phyloP scores from a whole-genome alignment of 2,329 filamentous ascomycete species.

The Aspergillus sp. region DNA sequence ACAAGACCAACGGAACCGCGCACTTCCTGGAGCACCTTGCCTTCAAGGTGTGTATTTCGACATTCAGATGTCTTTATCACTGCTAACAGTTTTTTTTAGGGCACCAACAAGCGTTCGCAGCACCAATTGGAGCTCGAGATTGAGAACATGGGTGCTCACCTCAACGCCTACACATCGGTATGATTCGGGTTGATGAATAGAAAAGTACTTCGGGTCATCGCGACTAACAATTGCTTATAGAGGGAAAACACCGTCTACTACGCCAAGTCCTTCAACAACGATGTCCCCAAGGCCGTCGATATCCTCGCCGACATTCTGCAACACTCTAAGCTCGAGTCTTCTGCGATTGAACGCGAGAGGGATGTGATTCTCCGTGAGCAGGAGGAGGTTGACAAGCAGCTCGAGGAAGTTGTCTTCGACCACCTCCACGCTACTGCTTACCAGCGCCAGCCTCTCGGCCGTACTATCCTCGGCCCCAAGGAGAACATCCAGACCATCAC shows the following conservation, averaged over 20 bases:
- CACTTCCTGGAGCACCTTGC: slow-evolving; percentile 99
- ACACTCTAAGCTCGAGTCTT: slow-evolving; percentile 94
- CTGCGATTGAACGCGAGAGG: slow-evolving; percentile 93
- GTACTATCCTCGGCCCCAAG: slow-evolving; percentile 95
- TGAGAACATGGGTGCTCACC: slow-evolving; percentile 99
- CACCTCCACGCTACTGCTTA: slow-evolving; percentile 98
- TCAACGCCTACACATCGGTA: slow-evolving; percentile 99
- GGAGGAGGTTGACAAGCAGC: slow-evolving; percentile 99
- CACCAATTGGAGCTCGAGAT: slow-evolving; percentile 99
- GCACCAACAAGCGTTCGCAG: slow-evolving; percentile 90
- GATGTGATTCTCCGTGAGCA: slow-evolving; percentile 98
- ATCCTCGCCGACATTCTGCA: slow-evolving; percentile 99
- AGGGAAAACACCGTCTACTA: slow-evolving; percentile 99
- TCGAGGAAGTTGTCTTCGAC: slow-evolving; percentile 99
- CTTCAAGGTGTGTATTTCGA: slow-evolving; percentile 75
- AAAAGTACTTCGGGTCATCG: slow-evolving; percentile 2
- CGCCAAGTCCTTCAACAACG: slow-evolving; percentile 97
- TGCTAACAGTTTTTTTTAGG: slow-evolving; percentile 48
- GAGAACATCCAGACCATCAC: slow-evolving; percentile 98
- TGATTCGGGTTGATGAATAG: slow-evolving; percentile 37
- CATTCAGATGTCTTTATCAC: neutral
- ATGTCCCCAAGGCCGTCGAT: slow-evolving; percentile 94
- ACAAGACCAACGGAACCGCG: slow-evolving; percentile 97
- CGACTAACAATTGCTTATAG: slow-evolving; percentile 49
- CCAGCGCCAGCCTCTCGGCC: slow-evolving; percentile 92